phyloP scores from a whole-genome alignment of 1,284 basidiomycete genomes.

The Cutaneotrichosporon dermatis region DNA sequence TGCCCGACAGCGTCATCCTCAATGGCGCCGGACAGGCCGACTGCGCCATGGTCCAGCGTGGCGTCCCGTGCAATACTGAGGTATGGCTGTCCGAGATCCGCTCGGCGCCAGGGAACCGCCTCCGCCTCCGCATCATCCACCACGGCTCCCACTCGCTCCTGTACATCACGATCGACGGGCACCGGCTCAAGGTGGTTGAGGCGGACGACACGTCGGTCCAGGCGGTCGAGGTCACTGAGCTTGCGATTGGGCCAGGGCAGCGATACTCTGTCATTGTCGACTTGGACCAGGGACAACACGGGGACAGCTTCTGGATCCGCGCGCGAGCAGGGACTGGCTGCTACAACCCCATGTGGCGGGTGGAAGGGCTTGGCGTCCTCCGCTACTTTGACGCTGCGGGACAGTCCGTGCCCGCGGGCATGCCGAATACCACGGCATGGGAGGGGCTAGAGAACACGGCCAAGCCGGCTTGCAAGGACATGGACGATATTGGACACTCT shows the following conservation, averaged over 20 bases:
- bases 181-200: slow-evolving; percentile 31
- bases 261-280: slow-evolving; percentile 40
- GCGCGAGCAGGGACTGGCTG: slow-evolving; percentile 22
- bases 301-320: slow-evolving; percentile 41
- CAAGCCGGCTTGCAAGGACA: slow-evolving; percentile 6
- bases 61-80: slow-evolving; percentile 10
- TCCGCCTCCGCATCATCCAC: slow-evolving; percentile 28
- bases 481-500: slow-evolving; percentile 2
- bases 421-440: slow-evolving; percentile 26
- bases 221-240: slow-evolving; percentile 26
- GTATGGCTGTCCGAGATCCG: background rate
- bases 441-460: background rate
- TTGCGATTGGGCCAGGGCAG: slow-evolving; percentile 28
- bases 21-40: slow-evolving; percentile 26
- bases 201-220: slow-evolving; percentile 28
- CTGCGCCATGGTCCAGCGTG: slow-evolving; percentile 7
- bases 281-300: slow-evolving; percentile 26
- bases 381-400: slow-evolving; percentile 8
- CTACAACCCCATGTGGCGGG: background rate
- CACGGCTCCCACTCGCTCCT: slow-evolving; percentile 12
- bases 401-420: background rate
- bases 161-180: slow-evolving; percentile 31
- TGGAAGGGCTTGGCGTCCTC: slow-evolving; percentile 6
- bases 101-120: slow-evolving; percentile 1
- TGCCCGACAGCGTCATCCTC: slow-evolving; percentile 27